Evolutionary conservation across 2,329 filamentous ascomycete species (phyloP), one percentile per base, ranked within the genome.

Genomic region (Aspergillus sp.): DNA sequence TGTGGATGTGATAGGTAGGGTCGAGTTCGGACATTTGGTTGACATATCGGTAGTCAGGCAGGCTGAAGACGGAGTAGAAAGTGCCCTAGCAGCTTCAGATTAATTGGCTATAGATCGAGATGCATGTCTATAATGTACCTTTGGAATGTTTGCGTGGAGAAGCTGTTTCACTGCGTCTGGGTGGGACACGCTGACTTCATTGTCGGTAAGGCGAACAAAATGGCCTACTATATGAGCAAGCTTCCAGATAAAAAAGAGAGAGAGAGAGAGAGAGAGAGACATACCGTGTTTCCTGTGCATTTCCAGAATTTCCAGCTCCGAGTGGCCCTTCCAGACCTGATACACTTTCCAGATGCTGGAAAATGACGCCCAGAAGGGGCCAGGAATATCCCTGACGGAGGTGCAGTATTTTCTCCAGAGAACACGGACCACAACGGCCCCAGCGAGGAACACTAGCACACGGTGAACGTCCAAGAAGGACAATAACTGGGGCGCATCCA

Each of bases 151-250:
- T 1, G 64, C 66, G 27, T 72, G 60, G 2, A 79, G 68, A 12
- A 80, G 64, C 45, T 70, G 64, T 19, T 67, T 68, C 19, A 78
- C 67, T 13, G 71, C 78, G 58, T 77, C 72, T 1, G 76, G 74
- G 59, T 80, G 73, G 51, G 70, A 70, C 40, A 80, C 70, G 56
- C 75, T 78, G 58, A 80, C 71, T 69, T 80, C 77, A 51, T 79
- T 74, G 24, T 73, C 68, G 5, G 70, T 68, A 33, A 80, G 78
- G 15, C 79, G 76, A 30, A 80, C 74, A 61, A 80, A 80, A 33
- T 70, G 63, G 2, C 73, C 71, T 51, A 40, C 6, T n/a, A 11
- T 74, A 44, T 30, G 30, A 17, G 27, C 8, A 12, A 15, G 20
- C 20, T 20, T 4, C 3, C 20, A 20, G 3, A 7, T 7, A 24